Evolutionary conservation across 148 eudicot genomes (phyloP).

Genomic region (Nepenthes mirabilis): DNA sequence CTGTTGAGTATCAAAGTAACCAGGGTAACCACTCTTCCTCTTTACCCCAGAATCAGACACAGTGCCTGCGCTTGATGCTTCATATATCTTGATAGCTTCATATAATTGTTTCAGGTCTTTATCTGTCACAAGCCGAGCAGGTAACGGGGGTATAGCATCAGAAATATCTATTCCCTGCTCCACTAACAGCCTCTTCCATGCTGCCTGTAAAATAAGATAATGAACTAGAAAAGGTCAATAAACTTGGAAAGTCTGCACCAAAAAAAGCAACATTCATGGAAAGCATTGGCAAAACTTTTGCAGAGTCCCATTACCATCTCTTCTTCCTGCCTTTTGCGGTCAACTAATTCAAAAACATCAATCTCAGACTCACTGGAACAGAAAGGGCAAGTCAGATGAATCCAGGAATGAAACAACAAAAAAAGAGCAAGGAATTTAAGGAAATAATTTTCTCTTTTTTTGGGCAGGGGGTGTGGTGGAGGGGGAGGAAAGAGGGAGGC

Average conservation of each 20-base stretch:
- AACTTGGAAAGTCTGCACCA: background rate
- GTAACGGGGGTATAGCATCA: slow-evolving; percentile 44
- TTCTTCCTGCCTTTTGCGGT: slow-evolving; percentile 61
- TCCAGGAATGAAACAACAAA: background rate
- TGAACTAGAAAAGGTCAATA: background rate
- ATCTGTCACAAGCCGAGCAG: slow-evolving; percentile 75
- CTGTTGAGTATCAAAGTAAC: slow-evolving; percentile 77
- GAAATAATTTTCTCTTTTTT: no score
- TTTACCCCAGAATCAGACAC: slow-evolving; percentile 44
- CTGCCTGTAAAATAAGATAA: slow-evolving; percentile 28
- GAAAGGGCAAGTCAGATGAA: background rate
- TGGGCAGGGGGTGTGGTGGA: no score
- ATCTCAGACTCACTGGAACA: slow-evolving; percentile 76
- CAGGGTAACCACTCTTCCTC: slow-evolving; percentile 58
- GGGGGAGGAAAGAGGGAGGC: no score
- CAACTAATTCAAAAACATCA: slow-evolving; percentile 84
- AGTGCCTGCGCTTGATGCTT: slow-evolving; percentile 22
- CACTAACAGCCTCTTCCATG: slow-evolving; percentile 46
- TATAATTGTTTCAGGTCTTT: slow-evolving; percentile 67
- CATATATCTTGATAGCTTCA: slow-evolving; percentile 75
- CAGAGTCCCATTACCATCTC: slow-evolving; percentile 54
- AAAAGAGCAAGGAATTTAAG: background rate
- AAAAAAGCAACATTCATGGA: background rate
- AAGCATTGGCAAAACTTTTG: background rate
- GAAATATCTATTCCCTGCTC: slow-evolving; percentile 31